Evolutionary conservation across 176 grass and related monocot species (phyloP), one percentile per base, ranked within the genome.

Genomic region (Triticum timopheevii): DNA sequence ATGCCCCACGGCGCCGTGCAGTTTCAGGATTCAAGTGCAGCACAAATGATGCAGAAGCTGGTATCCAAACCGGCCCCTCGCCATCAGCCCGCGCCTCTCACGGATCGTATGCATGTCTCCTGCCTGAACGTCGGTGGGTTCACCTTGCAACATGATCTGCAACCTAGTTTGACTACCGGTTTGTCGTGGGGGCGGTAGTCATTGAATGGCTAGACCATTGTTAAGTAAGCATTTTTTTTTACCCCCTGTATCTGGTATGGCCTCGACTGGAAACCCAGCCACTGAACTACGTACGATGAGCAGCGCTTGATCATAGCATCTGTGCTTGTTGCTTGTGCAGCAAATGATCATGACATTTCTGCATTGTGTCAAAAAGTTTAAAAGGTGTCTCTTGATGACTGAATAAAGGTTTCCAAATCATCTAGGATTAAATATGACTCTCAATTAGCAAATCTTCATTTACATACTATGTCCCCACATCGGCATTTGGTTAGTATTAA

Each of bases 61-160:
- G 63, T 88, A 7, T 45, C 70, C 42, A 87, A 82, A 73, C 44
- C 79, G 22, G 61, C 20, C 27, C 31, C 89, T 81, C 61, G 19
- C 70, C 83, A 81, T 47, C 80, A 61, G 63, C 74, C 86, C 40
- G 13, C 64, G 23, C 80, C 81, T 76, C 63, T 71, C 27, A 83
- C 50, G 45, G 95, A 90, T 65, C 87, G 73, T 59, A 82, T 80
- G 13, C 64, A 65, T 10, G 82, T 94, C 78, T 82, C 86, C 83
- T 97, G 95, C 78, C 52, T 92, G 56, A 90, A 90, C 67, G 86
- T 86, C 80, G 92, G 95, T 97, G 84, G n/a, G 87, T 97, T 74
- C 52, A 83, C 76, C 77, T 87, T 86, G 58, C 63, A 83, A 59
- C 45, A 71, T 73, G 40, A 34, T 87, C 72, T 68, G 42, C 72